Evolutionary conservation across 148 eudicot species (phyloP).

Genomic region (Pharnaceum exiguum): DNA sequence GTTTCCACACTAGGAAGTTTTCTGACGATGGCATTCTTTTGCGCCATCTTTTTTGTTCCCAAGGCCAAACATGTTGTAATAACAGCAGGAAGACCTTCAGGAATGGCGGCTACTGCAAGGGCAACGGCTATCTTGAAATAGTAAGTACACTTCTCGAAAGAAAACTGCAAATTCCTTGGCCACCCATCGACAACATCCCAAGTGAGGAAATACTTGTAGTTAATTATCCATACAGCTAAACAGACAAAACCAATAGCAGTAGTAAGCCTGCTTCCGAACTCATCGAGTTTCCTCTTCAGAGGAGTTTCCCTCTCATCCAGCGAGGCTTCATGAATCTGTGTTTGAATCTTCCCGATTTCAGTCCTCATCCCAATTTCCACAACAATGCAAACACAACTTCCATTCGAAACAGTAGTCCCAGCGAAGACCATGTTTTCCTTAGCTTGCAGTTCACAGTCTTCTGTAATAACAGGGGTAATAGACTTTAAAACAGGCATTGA

Average conservation of each 20-base stretch:
- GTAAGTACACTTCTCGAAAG: conserved; percentile 80
- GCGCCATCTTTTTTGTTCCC: conserved; percentile 89
- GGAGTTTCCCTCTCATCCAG: conserved; percentile 69
- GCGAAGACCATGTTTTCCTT: conserved; percentile 86
- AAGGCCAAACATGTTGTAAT: conserved; percentile 81
- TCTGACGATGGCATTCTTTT: conserved; percentile 73
- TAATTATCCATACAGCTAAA: conserved; percentile 65
- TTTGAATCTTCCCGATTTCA: conserved; percentile 72
- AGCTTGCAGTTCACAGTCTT: conserved; percentile 76
- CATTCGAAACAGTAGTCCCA: conserved; percentile 75
- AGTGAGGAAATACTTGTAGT: conserved; percentile 66
- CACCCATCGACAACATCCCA: conserved; percentile 72
- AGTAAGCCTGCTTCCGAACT: conserved; percentile 66
- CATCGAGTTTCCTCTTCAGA: conserved; percentile 74
- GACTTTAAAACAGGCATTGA: conserved; percentile 74
- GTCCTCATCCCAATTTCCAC: conserved; percentile 60
- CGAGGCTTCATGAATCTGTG: conserved; percentile 75
- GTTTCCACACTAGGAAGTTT: conserved; percentile 92
- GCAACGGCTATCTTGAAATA: conserved; percentile 81
- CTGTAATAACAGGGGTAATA: conserved; percentile 29
- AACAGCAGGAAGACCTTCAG: conserved; percentile 84
- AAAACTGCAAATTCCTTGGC: conserved; percentile 65
- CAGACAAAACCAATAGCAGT: conserved; percentile 62
- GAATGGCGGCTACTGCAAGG: conserved; percentile 82
- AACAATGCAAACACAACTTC: conserved; percentile 62